Percentiles rank a stretch among this genome's conserved stretches.
phyloP scores from a whole-genome alignment of 106 monocot species.

The Dendrobium chrysotoxum region DNA sequence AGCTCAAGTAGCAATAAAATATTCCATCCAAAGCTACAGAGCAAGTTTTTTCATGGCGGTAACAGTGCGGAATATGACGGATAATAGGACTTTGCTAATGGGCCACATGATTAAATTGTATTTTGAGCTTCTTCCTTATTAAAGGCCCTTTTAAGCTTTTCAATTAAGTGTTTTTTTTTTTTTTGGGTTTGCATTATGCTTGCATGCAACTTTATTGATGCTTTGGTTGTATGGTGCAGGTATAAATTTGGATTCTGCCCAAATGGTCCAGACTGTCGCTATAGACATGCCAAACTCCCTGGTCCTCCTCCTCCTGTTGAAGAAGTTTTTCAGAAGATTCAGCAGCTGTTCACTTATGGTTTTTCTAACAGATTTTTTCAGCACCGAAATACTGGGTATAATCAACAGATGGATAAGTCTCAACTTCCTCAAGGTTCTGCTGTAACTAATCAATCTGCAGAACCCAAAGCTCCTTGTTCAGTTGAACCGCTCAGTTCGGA shows the following conservation, averaged over 20 bases:
- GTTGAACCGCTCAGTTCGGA: slow-evolving; percentile 26
- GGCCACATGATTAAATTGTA: not conserved
- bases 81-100: not conserved
- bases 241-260: slow-evolving; percentile 98
- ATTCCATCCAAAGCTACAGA: not conserved
- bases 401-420: slow-evolving; percentile 55
- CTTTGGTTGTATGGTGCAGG: slow-evolving; percentile 34
- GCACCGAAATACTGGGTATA: slow-evolving; percentile 48
- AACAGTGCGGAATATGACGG: not conserved
- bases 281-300: slow-evolving; percentile 86
- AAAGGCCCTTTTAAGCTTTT: not conserved
- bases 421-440: slow-evolving; percentile 37
- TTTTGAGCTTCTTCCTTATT: not conserved
- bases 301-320: slow-evolving; percentile 92
- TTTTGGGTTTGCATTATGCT: not conserved
- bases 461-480: slow-evolving; percentile 22
- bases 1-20: not conserved
- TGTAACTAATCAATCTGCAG: slow-evolving; percentile 26
- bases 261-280: slow-evolving; percentile 92
- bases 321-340: slow-evolving; percentile 96
- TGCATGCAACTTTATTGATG: not conserved
- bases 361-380: slow-evolving; percentile 67
- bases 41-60: not conserved
- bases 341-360: slow-evolving; percentile 68
- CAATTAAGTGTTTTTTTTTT: no score